Conservation (phyloP, 257 asterid genomes). For the Jacaranda copaia region DNA sequence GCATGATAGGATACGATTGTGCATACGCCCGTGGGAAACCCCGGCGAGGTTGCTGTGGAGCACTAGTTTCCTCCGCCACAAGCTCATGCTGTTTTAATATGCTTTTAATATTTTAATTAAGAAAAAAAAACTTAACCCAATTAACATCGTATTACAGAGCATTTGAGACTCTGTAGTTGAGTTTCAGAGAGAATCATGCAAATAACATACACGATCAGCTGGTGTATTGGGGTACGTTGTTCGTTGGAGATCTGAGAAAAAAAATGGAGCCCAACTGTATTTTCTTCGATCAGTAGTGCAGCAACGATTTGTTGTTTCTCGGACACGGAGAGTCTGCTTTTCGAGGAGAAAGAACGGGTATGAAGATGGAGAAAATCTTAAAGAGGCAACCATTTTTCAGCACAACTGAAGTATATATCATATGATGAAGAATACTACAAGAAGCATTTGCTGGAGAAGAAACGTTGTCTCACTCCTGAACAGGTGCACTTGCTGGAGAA, state of each 20-base stretch:
- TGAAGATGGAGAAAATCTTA: constrained; percentile 58
- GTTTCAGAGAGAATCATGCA: constrained; percentile 15
- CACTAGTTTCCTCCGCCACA: constrained; percentile 80
- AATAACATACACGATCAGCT: too few species aligned
- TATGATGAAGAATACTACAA: constrained; percentile 71
- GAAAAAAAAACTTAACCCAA: not conserved
- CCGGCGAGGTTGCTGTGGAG: constrained; percentile 79
- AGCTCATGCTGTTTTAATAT: constrained; percentile 61
- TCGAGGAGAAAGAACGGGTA: constrained; percentile 57
- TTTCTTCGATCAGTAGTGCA: constrained; percentile 58
- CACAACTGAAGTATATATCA: constrained; percentile 58
- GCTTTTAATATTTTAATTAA: not conserved
- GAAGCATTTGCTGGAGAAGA: constrained; percentile 71
- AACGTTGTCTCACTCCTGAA: constrained; percentile 69
- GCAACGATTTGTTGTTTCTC: constrained; percentile 58
- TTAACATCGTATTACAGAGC: not conserved
- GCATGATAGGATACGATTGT: constrained; percentile 76
- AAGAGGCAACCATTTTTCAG: constrained; percentile 66
- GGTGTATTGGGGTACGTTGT: too few species aligned
- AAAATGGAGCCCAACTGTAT: constrained; percentile 62
- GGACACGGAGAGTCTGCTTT: constrained; percentile 53
- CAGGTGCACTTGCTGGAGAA: constrained; percentile 76
- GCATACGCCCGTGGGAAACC: constrained; percentile 62
- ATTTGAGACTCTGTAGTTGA: not conserved
- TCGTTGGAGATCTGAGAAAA: constrained; percentile 35